Evolutionary conservation across 1,139 yeast genomes (phyloP), one percentile per base, ranked within the genome.

Genomic region (Saccharomyces hybrid): DNA sequence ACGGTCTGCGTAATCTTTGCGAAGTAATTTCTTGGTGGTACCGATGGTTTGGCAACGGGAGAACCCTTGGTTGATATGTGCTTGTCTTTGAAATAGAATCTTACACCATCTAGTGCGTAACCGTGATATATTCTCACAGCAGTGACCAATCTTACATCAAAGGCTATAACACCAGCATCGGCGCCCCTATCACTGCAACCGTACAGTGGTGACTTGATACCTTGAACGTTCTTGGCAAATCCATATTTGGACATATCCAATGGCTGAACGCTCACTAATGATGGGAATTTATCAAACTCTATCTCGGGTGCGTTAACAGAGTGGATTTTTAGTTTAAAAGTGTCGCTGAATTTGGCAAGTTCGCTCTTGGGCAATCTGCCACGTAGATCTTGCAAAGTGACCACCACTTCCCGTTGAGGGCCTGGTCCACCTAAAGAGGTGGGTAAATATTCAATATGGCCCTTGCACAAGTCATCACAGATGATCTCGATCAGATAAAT

Each of bases 81-180:
- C 66, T 42, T 62, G 56, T 44, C 50, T 44, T 58, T 60, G n/a
- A 62, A 41, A 47, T 50, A 66, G 32, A 73, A 60, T 49, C 70
- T 78, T 11, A 91, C 64, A 2, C 98, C 98, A 70, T 90, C 96
- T 25, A 93, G 71, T 0, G 95, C 93, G 23, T 74, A 70, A 2
- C 96, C 97, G 59, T 84, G 81, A 60, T 79, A 84, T 0, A 88
- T 77, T 56, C 86, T 77, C 0, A 88, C 76, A 53, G 75, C 76
- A 47, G 71, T 71, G 6, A 85, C 70, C 26, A 58, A 65, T 49
- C 55, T 58, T 1, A 60, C 55, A 55, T 63, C 65, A 27, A 66
- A 48, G 5, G 70, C 62, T 11, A 64, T 41, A 31, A 67, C 60
- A 13, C 68, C 70, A 27, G 58, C 50, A 26, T 61, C 73, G 53